Conservation (phyloP, 495 filamentous ascomycete genomes). For the Xylaria grammica region DNA sequence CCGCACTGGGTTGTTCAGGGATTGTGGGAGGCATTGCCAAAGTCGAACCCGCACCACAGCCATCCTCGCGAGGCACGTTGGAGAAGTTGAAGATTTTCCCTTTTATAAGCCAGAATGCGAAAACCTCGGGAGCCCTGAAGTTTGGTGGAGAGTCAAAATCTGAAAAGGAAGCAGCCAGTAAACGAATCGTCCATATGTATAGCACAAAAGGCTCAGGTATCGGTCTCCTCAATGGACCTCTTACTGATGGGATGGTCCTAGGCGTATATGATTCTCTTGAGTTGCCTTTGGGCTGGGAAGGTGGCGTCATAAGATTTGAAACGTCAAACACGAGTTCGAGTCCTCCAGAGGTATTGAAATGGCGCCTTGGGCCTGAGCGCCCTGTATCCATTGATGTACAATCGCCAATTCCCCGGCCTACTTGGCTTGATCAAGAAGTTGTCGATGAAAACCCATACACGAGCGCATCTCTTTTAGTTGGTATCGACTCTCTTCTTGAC, state of each 20-base stretch:
- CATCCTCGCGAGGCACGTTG: conserved; percentile 40
- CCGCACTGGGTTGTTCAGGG: conserved; percentile 67
- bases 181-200: conserved; percentile 61
- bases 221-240: conserved; percentile 78
- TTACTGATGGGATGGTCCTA: conserved; percentile 87
- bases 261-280: conserved; percentile 48
- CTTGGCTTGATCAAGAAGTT: conserved; percentile 52
- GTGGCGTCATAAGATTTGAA: conserved; percentile 80
- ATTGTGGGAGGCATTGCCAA: conserved; percentile 88
- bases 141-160: conserved; percentile 87
- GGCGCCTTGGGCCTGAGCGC: conserved; percentile 78
- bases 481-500: conserved; percentile 76
- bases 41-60: conserved; percentile 65
- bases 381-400: conserved; percentile 75
- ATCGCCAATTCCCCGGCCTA: conserved; percentile 66
- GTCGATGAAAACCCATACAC: conserved; percentile 58
- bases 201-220: conserved; percentile 54
- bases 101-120: conserved; percentile 62
- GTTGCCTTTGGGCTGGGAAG: conserved; percentile 61
- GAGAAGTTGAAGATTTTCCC: conserved; percentile 77
- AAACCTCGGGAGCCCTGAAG: conserved; percentile 68
- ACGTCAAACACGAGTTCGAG: conserved; percentile 50
- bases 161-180: conserved; percentile 70
- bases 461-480: conserved; percentile 70
- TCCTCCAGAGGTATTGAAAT: conserved; percentile 63